phyloP scores from a whole-genome alignment of 805 yeast species.

The Candida parachauliodes region DNA sequence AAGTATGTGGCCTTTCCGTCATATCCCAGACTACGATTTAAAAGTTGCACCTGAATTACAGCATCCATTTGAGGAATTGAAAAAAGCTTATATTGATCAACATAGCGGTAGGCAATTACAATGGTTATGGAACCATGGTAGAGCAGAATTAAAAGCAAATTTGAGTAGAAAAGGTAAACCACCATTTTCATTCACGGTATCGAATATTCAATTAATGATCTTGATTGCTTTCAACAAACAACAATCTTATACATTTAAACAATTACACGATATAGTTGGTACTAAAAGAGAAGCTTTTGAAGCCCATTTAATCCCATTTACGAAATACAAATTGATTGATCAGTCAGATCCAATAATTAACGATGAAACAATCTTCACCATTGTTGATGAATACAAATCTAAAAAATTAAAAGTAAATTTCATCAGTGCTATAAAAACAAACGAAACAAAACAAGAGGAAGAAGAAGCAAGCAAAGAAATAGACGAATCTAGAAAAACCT shows the following conservation, averaged over 20 bases:
- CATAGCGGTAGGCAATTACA: conserved; percentile 86
- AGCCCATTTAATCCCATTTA: conserved; percentile 74
- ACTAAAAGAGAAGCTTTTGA: conserved; percentile 62
- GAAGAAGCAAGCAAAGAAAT: conserved; percentile 77
- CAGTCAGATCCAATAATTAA: conserved; percentile 49
- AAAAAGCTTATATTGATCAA: conserved; percentile 62
- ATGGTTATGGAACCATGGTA: conserved; percentile 95
- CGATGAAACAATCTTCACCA: conserved; percentile 55
- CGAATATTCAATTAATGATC: conserved; percentile 84
- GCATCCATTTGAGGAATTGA: conserved; percentile 63
- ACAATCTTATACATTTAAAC: conserved; percentile 55
- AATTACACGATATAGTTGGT: conserved; percentile 65
- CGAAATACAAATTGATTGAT: conserved; percentile 69
- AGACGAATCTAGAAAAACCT: conserved; percentile 80
- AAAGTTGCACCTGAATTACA: conserved; percentile 67
- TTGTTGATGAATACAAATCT: conserved; percentile 79
- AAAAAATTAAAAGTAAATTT: conserved; percentile 83
- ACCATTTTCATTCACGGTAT: conserved; percentile 75
- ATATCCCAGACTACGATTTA: conserved; percentile 35
- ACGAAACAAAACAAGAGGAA: conserved; percentile 57
- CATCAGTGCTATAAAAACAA: conserved; percentile 55
- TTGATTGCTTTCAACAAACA: conserved; percentile 75
- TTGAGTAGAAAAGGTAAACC: conserved; percentile 77
- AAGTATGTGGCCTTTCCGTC: conserved; percentile 81
- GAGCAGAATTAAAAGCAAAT: conserved; percentile 87